Conservation (phyloP, 2,329 filamentous ascomycete species). For the Diaporthe aspalathi region DNA sequence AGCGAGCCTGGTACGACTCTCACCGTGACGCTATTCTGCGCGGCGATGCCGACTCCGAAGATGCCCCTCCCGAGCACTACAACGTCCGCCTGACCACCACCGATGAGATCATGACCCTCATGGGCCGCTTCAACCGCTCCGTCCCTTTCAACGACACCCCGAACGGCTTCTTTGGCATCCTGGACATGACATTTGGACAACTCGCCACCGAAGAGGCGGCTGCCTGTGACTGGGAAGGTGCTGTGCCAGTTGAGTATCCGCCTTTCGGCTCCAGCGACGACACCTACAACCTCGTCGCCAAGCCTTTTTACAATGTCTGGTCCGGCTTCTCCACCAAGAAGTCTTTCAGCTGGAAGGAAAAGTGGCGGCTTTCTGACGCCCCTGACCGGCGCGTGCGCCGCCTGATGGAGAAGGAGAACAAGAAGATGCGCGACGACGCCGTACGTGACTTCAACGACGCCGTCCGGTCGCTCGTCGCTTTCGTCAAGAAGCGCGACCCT, state of each 20-base stretch:
- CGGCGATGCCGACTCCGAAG: conserved; percentile 65
- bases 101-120: conserved; percentile 81
- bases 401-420: conserved; percentile 96
- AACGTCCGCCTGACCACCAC: conserved; percentile 81
- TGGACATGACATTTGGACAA: conserved; percentile 81
- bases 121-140: conserved; percentile 81
- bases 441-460: conserved; percentile 92
- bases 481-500: conserved; percentile 91
- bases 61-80: conserved; percentile 53
- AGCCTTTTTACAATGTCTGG: conserved; percentile 86
- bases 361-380: conserved; percentile 84
- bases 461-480: conserved; percentile 85
- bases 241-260: conserved; percentile 76
- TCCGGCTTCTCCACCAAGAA: conserved; percentile 85
- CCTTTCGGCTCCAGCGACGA: conserved; percentile 84
- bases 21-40: conserved; percentile 87
- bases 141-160: conserved; percentile 85
- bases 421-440: conserved; percentile 82
- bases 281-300: conserved; percentile 79
- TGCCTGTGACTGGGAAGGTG: conserved; percentile 76
- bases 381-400: conserved; percentile 86
- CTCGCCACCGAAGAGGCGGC: conserved; percentile 83
- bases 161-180: conserved; percentile 85
- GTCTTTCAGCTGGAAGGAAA: conserved; percentile 89
- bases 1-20: conserved; percentile 97